Base-by-base conservation (phyloP, 495 filamentous ascomycete genomes). In the Hypoxylon perforatum region DNA sequence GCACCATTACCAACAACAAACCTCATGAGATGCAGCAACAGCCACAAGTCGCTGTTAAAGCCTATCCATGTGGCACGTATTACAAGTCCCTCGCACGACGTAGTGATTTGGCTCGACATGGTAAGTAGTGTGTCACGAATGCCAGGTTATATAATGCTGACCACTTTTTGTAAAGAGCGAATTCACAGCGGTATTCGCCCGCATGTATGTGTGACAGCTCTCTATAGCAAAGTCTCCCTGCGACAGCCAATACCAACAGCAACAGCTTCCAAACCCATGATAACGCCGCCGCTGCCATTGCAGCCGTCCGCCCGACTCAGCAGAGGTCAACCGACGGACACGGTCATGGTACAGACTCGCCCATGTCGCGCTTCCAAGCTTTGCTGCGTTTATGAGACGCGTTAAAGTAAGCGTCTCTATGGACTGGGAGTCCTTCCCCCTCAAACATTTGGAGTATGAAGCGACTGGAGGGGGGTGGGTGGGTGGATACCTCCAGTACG, bases 21-120 rank as follows among this genome's bases (percentile, higher is more conserved):
- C 70, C 79, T 7, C 71, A n/a, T 21, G 65, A 73, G 35, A 71
- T 78, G 46, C 55, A 72, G 8, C 74, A 74, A 53, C 76, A 75
- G 45, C 57, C 64, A 8, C 39, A 71, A 5, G 65, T 73, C 1
- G 65, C 73, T 1, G 49, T 61, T 2, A 97, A 97, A 76, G 90
- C 91, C 1, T 99, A 95, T 70, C 88, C 93, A n/a, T 99, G 95
- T 76, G 90, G 86, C 25, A 92, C 88, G 10, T 99, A 96, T 75
- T 86, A 85, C 28, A 99, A 99, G 75, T 92, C 90, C 15, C 98
- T 99, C 74, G 95, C 95, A 52, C 85, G 95, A 62, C 85, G 95
- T 55, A 98, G 96, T 77, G 95, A 99, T 78, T 87, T 99, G 9
- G 92, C 95, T 47, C 86, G 95, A 45, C 95, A 99, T 79, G 95